These are phyloP conservation scores for Botrytis medusae DNA, from an alignment of 2,329 filamentous ascomycete genomes.

Conservation along the genomic window DNA sequence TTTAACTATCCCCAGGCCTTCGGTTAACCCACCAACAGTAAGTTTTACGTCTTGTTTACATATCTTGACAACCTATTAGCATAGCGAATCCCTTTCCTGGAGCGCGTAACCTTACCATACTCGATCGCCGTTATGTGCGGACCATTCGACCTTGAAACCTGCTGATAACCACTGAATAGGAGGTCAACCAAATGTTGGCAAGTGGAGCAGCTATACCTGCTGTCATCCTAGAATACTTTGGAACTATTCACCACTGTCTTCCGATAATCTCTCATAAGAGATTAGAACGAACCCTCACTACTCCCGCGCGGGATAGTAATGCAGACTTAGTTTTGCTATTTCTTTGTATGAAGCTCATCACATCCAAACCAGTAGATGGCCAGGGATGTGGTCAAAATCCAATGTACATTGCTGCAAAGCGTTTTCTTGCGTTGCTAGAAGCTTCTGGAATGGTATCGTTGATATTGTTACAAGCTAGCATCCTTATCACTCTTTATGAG, in stretches of 20 bases:
- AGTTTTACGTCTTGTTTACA: neutral
- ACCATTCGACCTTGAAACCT: neutral
- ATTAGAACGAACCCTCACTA: slow-evolving; percentile 43
- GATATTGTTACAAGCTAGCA: slow-evolving; percentile 47
- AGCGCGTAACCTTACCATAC: neutral
- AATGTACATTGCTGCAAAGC: slow-evolving; percentile 47
- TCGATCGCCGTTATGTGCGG: neutral
- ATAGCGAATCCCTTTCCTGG: neutral
- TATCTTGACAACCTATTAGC: neutral
- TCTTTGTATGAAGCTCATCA: slow-evolving; percentile 50
- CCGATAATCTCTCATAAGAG: slow-evolving; percentile 50
- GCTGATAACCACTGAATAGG: slow-evolving; percentile 32
- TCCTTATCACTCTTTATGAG: slow-evolving; percentile 50
- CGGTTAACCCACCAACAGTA: slow-evolving; percentile 21
- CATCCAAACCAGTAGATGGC: slow-evolving; percentile 41
- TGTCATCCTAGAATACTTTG: slow-evolving; percentile 46
- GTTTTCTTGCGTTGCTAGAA: slow-evolving; percentile 46
- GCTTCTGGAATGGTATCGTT: slow-evolving; percentile 45
- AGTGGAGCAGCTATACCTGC: slow-evolving; percentile 42
- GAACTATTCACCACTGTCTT: slow-evolving; percentile 48
- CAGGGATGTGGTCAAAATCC: slow-evolving; percentile 41
- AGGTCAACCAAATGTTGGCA: slow-evolving; percentile 45
- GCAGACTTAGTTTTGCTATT: slow-evolving; percentile 50
- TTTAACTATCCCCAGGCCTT: slow-evolving; percentile 43
- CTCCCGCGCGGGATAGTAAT: slow-evolving; percentile 46